Evolutionary conservation across 225 moss, liverwort and hornwort species (phyloP).

Genomic region (Ulota crispa): DNA sequence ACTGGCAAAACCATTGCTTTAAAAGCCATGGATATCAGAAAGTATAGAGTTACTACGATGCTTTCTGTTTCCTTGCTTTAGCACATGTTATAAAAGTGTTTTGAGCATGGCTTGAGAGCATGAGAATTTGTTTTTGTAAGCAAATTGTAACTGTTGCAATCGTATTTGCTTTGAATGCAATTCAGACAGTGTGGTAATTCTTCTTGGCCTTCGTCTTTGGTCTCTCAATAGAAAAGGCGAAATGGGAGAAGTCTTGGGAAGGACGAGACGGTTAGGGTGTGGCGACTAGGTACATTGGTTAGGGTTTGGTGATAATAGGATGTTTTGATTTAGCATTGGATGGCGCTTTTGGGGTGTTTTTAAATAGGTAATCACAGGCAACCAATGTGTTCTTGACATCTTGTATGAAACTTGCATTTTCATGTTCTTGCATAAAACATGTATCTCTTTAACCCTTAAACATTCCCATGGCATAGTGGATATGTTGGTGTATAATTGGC

Average conservation of each 20-base stretch:
- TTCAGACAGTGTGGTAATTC: not conserved
- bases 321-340: too few species aligned
- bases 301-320: too few species aligned
- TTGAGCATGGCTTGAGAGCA: not conserved
- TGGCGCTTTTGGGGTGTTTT: too few species aligned
- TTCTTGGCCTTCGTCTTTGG: not conserved
- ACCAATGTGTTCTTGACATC: too few species aligned
- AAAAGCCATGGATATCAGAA: not conserved
- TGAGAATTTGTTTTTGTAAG: not conserved
- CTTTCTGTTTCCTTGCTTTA: not conserved
- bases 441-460: too few species aligned
- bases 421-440: too few species aligned
- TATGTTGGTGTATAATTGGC: too few species aligned
- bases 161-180: accelerated
- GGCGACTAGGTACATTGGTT: not conserved
- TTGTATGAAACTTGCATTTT: too few species aligned
- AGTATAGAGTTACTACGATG: not conserved
- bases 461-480: too few species aligned
- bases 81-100: not conserved
- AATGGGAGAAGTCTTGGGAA: not conserved
- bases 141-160: not conserved
- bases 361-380: too few species aligned
- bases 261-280: not conserved
- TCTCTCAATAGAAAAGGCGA: not conserved
- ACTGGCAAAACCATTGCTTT: not conserved